Evolutionary conservation across 192 early-diverging fungal genomes (phyloP).

Genomic region (Linnemannia elongata): DNA sequence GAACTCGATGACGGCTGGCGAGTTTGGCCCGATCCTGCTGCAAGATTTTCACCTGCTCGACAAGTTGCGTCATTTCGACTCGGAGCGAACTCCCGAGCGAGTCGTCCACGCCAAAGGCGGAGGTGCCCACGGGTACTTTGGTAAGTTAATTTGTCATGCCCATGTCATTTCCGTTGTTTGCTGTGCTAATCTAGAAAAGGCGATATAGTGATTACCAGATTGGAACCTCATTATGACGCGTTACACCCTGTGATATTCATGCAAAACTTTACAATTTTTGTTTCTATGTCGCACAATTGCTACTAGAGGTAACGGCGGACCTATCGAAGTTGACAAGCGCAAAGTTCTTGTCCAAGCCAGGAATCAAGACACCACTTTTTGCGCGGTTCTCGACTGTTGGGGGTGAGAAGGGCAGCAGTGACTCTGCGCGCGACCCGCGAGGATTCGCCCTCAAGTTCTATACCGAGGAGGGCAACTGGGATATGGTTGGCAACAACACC

Average conservation of each 20-base stretch:
- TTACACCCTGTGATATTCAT: not conserved
- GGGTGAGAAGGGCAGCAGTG: constrained; percentile 78
- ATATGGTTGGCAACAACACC: constrained; percentile 88
- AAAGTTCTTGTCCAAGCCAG: constrained; percentile 74
- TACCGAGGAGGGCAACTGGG: constrained; percentile 88
- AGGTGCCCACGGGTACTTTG: constrained; percentile 82
- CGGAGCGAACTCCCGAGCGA: constrained; percentile 80
- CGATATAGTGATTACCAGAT: not conserved
- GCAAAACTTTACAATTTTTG: not conserved
- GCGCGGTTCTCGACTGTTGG: constrained; percentile 83
- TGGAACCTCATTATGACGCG: not conserved
- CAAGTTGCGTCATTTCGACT: constrained; percentile 81
- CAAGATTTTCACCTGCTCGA: constrained; percentile 83
- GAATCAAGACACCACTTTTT: constrained; percentile 84
- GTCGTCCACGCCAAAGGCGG: constrained; percentile 84
- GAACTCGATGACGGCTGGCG: constrained; percentile 75
- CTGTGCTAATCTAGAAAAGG: not conserved
- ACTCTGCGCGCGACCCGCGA: constrained; percentile 85
- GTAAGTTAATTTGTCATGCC: not conserved
- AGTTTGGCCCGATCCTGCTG: constrained; percentile 70
- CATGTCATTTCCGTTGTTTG: not conserved
- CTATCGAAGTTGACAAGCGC: constrained; percentile 75
- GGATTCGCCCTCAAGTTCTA: constrained; percentile 88
- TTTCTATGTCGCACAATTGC: not conserved
- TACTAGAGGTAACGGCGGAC: constrained; percentile 78